phyloP scores from a whole-genome alignment of 1,139 yeast species.

The Lodderomyces beijingensis region DNA sequence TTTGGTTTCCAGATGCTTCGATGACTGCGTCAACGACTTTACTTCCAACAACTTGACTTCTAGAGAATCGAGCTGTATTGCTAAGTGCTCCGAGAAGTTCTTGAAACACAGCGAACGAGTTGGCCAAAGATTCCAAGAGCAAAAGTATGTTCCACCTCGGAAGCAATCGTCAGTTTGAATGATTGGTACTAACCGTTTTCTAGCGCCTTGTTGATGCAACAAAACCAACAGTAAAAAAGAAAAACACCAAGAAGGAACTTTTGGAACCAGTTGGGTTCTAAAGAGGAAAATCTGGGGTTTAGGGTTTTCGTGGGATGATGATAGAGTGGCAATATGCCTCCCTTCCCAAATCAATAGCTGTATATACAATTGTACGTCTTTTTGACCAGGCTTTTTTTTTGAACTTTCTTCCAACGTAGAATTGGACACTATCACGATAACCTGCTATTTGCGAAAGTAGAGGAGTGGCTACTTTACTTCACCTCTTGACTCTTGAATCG shows the following conservation, averaged over 20 bases:
- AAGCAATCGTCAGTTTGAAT: too few species aligned
- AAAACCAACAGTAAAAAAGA: conserved; percentile 15
- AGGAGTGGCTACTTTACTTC: neutral
- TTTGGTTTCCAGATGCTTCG: conserved; percentile 93
- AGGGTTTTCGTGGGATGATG: too few species aligned
- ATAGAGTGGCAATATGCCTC: too few species aligned
- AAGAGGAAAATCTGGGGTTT: too few species aligned
- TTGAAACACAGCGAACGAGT: conserved; percentile 97
- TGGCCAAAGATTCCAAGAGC: conserved; percentile 98
- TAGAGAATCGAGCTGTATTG: conserved; percentile 81
- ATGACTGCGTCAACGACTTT: conserved; percentile 96
- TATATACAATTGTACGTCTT: too few species aligned
- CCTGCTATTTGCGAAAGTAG: too few species aligned
- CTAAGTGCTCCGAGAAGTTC: conserved; percentile 95
- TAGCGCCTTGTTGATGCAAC: conserved; percentile 49
- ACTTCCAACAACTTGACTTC: conserved; percentile 82
- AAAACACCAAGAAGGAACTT: too few species aligned
- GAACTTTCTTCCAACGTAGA: too few species aligned
- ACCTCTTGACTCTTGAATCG: conserved; percentile 1
- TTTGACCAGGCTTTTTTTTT: too few species aligned
- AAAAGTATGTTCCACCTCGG: conserved; percentile 50
- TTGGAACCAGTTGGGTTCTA: too few species aligned
- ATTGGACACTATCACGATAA: too few species aligned
- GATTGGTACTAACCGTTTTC: conserved; percentile 3
- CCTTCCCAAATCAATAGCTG: too few species aligned